Evolutionary conservation across 208 protist species (phyloP).

Genomic region (Leishmania braziliensis): DNA sequence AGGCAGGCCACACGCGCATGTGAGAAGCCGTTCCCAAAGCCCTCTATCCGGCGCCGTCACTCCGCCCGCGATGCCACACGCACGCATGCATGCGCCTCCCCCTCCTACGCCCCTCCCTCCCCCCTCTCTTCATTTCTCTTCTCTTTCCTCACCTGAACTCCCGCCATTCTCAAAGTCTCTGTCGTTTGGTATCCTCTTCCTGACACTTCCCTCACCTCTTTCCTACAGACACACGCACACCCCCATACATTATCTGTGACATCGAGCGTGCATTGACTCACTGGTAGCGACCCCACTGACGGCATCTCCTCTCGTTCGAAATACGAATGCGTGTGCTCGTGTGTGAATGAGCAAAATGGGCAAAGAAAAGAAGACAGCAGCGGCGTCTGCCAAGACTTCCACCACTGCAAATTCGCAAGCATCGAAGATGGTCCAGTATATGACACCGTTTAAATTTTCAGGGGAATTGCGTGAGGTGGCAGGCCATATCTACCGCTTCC

Average conservation of each 20-base stretch:
- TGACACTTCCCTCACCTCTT: too few species aligned
- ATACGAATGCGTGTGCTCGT: not conserved
- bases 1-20: not conserved
- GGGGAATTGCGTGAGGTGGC: slow-evolving; percentile 43
- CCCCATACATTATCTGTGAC: too few species aligned
- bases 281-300: not conserved
- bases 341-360: not conserved
- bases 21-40: not conserved
- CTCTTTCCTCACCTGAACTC: too few species aligned
- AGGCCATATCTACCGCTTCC: slow-evolving; percentile 58
- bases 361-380: slow-evolving; percentile 30
- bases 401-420: not conserved
- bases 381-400: not conserved
- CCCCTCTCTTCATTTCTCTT: not conserved
- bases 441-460: slow-evolving; percentile 61
- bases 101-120: not conserved
- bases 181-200: too few species aligned
- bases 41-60: too few species aligned
- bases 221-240: too few species aligned
- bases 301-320: not conserved
- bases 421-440: slow-evolving; percentile 46
- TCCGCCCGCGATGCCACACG: not conserved
- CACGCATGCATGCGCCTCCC: too few species aligned
- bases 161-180: too few species aligned
- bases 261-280: not conserved